A percentile compares a stretch with the other conserved stretches of the same genome.
Evolutionary conservation across 768 basidiomycete species (phyloP).

Genomic region (Amanita pseudoporphyria): DNA sequence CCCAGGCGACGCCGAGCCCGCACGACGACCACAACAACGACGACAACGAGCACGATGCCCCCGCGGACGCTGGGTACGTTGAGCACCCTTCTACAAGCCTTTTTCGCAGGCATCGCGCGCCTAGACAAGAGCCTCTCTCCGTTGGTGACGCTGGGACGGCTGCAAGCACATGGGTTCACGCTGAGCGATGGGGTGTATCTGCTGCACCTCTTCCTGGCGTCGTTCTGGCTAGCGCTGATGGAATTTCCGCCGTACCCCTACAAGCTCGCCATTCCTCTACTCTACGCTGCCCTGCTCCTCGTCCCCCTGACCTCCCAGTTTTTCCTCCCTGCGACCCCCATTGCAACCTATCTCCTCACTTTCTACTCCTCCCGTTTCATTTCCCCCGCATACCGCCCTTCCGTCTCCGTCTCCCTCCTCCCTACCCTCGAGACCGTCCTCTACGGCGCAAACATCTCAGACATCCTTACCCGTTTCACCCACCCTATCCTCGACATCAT

Average conservation of each 20-base stretch:
- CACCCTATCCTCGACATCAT: constrained; percentile 87
- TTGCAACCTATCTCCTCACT: constrained; percentile 78
- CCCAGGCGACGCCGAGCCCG: not conserved
- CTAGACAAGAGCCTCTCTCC: constrained; percentile 77
- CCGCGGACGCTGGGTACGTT: not conserved
- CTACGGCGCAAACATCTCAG: constrained; percentile 96
- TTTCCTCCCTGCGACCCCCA: constrained; percentile 79
- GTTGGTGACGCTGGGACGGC: constrained; percentile 46
- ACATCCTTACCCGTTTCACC: constrained; percentile 91
- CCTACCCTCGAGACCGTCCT: constrained; percentile 92
- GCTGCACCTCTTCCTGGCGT: constrained; percentile 50
- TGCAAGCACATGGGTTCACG: constrained; percentile 48
- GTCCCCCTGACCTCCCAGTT: constrained; percentile 87
- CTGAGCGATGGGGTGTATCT: constrained; percentile 52
- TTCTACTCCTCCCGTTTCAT: constrained; percentile 88
- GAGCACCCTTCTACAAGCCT: constrained; percentile 28
- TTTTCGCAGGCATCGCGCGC: constrained; percentile 52
- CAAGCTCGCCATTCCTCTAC: constrained; percentile 69
- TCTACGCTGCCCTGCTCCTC: constrained; percentile 61
- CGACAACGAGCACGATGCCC: not conserved
- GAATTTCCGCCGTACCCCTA: constrained; percentile 54
- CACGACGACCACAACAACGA: not conserved
- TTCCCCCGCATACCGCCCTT: constrained; percentile 63
- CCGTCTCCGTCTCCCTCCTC: constrained; percentile 84
- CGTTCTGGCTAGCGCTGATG: constrained; percentile 72